Evolutionary conservation across 805 yeast genomes (phyloP), one percentile per base, ranked within the genome.

Genomic region (Ogataea haglerorum): DNA sequence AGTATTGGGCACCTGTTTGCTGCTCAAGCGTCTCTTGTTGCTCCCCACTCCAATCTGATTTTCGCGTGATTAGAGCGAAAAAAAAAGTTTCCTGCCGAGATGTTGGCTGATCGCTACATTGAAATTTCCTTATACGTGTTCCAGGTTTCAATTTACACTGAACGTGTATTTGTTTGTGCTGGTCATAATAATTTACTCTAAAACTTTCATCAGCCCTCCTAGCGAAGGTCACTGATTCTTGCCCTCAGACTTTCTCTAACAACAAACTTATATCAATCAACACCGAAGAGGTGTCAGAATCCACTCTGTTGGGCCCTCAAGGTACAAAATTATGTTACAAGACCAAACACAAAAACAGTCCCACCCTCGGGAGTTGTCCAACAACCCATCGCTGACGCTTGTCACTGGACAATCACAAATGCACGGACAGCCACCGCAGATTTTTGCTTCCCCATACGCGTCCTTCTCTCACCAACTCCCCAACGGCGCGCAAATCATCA

Each of bases 401-500:
- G 10, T 31, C 6, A 17, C 31, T 3, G 38, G 26, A 9, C 38
- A 29, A 5, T n/a, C 17, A 7, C 23, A 17, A 12, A 27, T 21
- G 10, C 22, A 13, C 17, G 27, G 9, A 6, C 33, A 17, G 2
- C 22, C 17, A 2, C 23, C 40, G 12, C 23, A 35, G 12, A 15
- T 40, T 13, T 40, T 27, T 14, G 35, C 30, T 8, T 31, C 34
- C 10, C 24, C 38, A 10, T 29, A 30, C 16, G 30, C 41, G 10
- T 29, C 45, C 1, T 45, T 45, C 38, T n/a, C 46, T 3, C 47
- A 37, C 7, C 49, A 42, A 9, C 30, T 49, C 16, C 42, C 53
- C 12, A 40, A 27, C 18, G 48, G 51, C 6, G 27, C 53, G 2
- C 56, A 52, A 28, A 37, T 46, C 1, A 30, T 49, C 18, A 42